phyloP scores from a whole-genome alignment of 306 rosid species.

The Malus fusca region DNA sequence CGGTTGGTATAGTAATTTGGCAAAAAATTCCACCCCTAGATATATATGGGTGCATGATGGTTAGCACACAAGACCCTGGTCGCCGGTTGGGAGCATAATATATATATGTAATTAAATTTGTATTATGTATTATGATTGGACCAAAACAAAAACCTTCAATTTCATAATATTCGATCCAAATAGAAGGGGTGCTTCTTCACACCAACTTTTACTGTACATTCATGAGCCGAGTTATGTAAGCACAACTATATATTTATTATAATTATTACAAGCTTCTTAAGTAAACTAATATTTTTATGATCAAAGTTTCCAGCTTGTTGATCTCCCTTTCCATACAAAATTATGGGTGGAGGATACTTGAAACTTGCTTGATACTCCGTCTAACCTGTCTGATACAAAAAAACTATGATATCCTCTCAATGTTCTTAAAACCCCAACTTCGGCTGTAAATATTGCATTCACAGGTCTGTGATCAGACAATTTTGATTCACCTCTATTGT shows the following conservation, averaged over 20 bases:
- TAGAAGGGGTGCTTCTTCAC: not conserved
- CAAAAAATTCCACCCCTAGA: not conserved
- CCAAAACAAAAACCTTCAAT: not conserved
- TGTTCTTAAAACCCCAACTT: slow-evolving; percentile 24
- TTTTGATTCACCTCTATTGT: slow-evolving; percentile 58
- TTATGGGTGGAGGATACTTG: slow-evolving; percentile 39
- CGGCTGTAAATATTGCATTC: slow-evolving; percentile 53
- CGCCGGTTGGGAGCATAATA: not conserved
- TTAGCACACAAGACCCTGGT: not conserved
- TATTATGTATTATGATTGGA: not conserved
- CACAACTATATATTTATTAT: not conserved
- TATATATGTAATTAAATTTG: not conserved
- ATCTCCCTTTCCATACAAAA: slow-evolving; percentile 21
- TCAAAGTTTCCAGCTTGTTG: slow-evolving; percentile 36
- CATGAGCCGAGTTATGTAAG: not conserved
- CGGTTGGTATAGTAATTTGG: too few species aligned
- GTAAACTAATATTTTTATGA: not conserved
- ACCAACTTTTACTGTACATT: not conserved
- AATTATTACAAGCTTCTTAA: not conserved
- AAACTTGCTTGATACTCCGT: slow-evolving; percentile 30
- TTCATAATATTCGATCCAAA: not conserved
- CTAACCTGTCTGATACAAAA: slow-evolving; percentile 52
- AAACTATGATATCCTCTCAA: slow-evolving; percentile 23
- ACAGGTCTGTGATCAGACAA: slow-evolving; percentile 88
- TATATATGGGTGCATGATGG: not conserved